Base-by-base conservation (phyloP, 805 yeast species). In the Suhomyces faveliae region DNA sequence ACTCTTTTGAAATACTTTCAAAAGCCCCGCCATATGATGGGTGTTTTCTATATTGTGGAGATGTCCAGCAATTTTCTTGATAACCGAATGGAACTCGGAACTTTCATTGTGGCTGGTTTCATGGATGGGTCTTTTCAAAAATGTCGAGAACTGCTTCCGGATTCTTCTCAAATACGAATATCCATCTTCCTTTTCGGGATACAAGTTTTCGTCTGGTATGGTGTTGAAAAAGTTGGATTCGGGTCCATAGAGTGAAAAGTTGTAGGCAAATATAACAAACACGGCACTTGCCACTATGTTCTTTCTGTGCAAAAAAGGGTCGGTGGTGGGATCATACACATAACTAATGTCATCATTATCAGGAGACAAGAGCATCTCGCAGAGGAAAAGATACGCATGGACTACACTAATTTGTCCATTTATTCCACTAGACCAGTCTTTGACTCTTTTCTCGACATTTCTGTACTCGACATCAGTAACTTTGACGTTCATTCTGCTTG, bases 301-400 rank as follows among this genome's bases (percentile, higher is more conserved):
- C 38, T 74, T 65, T 19, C 81, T 50, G 45, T 59, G 64, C 30
- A 58, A 47, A 35, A 74, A 55, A 4, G 80, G 76, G 56, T 83
- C 86, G 3, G 72, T 60, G 49, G 78, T 78, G 0, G 82, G 77
- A 42, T 76, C 72, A 60, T 80, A 81, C 15, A 66, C 65, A 42
- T 71, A 76, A 33, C 70, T 69, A 4, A 67, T 67, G 35, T 76
- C 78, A 37, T 64, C 68, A 20, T 77, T 81, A 53, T 73, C 76
- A n/a, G 81, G 83, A 9, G 74, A 69, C 40, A 84, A 59, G 51
- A 81, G 77, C 78, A 80, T 79, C 57, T 85, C 89, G 66, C 79
- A 80, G 22, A 85, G 57, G 47, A 83, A 71, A 53, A 81, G 67
- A 51, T 81, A 81, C 17, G 87, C 83, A 59, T 85, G 87, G 35